Conservation (phyloP, 2,329 filamentous ascomycete genomes). For the Juglanconis sp. region DNA sequence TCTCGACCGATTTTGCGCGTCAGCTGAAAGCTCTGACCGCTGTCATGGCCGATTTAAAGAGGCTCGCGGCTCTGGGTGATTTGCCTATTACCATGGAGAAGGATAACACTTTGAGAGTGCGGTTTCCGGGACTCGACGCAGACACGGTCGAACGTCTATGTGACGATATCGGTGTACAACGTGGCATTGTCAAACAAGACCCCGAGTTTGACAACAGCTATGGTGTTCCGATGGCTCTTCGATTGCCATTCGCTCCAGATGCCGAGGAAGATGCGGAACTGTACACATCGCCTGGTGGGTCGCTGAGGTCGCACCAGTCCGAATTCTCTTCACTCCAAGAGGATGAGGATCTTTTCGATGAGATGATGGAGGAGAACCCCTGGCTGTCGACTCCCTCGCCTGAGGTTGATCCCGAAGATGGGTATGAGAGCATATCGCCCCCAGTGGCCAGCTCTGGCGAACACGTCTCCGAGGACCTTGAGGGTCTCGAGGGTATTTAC, state of each 20-base stretch:
- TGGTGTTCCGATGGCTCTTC: slow-evolving; percentile 71
- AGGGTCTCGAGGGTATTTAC: slow-evolving; percentile 57
- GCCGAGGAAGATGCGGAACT: slow-evolving; percentile 26
- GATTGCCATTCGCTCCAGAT: slow-evolving; percentile 80
- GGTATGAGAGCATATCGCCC: slow-evolving; percentile 50
- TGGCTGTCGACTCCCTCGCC: slow-evolving; percentile 39
- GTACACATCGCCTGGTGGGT: slow-evolving; percentile 46
- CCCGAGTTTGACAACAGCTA: slow-evolving; percentile 63
- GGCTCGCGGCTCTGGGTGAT: slow-evolving; percentile 74
- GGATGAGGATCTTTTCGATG: slow-evolving; percentile 38
- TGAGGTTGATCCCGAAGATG: slow-evolving; percentile 37
- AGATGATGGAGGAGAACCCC: slow-evolving; percentile 41
- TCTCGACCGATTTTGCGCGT: slow-evolving; percentile 84
- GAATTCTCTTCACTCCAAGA: slow-evolving; percentile 34
- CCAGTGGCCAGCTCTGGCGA: slow-evolving; percentile 40
- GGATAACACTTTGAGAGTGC: slow-evolving; percentile 67
- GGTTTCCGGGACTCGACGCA: slow-evolving; percentile 87
- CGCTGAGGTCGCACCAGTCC: slow-evolving; percentile 38
- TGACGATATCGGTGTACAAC: slow-evolving; percentile 78
- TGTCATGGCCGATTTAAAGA: slow-evolving; percentile 77
- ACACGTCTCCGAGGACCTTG: slow-evolving; percentile 46
- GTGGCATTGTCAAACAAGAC: slow-evolving; percentile 78
- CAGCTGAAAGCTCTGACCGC: slow-evolving; percentile 79
- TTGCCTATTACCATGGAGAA: slow-evolving; percentile 74
- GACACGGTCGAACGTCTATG: slow-evolving; percentile 79